Evolutionary conservation across 805 yeast species (phyloP), one percentile per base, ranked within the genome.

Genomic region (Metschnikowia peoriensis): DNA sequence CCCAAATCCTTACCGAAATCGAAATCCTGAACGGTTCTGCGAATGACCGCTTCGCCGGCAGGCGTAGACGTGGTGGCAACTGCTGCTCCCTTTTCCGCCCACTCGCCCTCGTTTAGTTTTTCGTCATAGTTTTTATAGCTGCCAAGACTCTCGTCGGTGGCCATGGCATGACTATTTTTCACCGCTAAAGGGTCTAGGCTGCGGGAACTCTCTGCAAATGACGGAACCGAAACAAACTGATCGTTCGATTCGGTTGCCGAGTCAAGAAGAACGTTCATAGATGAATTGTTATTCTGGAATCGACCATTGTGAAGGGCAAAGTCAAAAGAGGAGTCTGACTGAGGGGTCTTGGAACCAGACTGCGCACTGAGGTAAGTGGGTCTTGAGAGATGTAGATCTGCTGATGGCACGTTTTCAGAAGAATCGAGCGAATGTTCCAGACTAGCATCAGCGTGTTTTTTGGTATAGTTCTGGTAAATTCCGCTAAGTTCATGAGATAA

Each of bases 1-100:
- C 79, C 79, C 41, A 75, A 60, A n/a, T 61, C 62, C 44, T 67
- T 65, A 6, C 79, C 79, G 47, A 73, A 73, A 51, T 67, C 67
- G 53, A 75, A 75, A 60, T 75, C 79, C 27, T 55, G 56, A 2
- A 75, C 79, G 2, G 67, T 68, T 53, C 79, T 58, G 45, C 70
- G 65, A 28, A 75, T 66, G 12, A 72, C 56, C 32, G 59, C 58
- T 28, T 56, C 58, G 2, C 65, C 56, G 8, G 52, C 45, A 7
- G 59, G 60, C 7, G 57, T 56, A 12, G 49, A 41, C 1, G 28
- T 15, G 6, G 46, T 46, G 2, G 47, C 16, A 12, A 38, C 63
- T 1, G 77, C 78, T 11, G 75, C 72, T 1, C 76, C 77, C 38
- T 59, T 62, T 35, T 68, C 65, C 15, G 56, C 57, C 78, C 77